These are phyloP conservation scores for Neonectria magnoliae DNA, from an alignment of 2,329 filamentous ascomycete species.

Conservation along the genomic window DNA sequence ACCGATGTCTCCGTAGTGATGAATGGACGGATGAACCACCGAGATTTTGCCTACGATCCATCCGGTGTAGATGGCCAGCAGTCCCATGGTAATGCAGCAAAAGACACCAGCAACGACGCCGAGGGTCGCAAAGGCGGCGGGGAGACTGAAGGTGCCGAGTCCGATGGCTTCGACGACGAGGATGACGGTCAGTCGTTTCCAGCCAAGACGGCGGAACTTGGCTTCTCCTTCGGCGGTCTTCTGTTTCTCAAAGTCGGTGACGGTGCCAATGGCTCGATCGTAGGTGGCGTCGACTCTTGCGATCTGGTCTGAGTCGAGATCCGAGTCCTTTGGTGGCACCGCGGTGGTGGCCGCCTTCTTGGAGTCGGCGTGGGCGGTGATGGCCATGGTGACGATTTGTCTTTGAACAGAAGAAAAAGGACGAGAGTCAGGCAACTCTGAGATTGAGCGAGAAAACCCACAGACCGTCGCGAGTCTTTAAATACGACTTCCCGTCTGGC, in stretches of 20 bases:
- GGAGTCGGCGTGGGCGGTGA: not conserved
- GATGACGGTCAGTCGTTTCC: slow-evolving; percentile 24
- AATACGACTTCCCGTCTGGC: not conserved
- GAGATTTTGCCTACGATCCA: slow-evolving; percentile 44
- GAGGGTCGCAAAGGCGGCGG: slow-evolving; percentile 19
- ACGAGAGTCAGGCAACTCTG: not conserved
- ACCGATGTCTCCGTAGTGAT: slow-evolving; percentile 71
- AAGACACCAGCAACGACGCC: slow-evolving; percentile 25
- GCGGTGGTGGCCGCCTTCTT: not conserved
- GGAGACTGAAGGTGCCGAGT: slow-evolving; percentile 17
- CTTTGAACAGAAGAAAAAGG: not conserved
- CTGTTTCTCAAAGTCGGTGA: slow-evolving; percentile 30
- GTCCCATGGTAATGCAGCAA: slow-evolving; percentile 26
- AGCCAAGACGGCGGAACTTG: slow-evolving; percentile 25
- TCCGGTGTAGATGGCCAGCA: slow-evolving; percentile 28
- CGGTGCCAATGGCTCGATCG: not conserved
- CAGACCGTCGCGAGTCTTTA: not conserved
- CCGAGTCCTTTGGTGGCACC: not conserved
- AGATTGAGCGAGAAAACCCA: not conserved
- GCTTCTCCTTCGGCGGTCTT: slow-evolving; percentile 21
- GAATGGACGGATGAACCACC: slow-evolving; percentile 60
- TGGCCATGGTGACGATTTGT: not conserved
- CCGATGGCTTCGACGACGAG: slow-evolving; percentile 27
- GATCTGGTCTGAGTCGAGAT: not conserved
- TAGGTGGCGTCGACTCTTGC: not conserved